Conservation (phyloP, 768 basidiomycete genomes). For the Obba rivulosa region DNA sequence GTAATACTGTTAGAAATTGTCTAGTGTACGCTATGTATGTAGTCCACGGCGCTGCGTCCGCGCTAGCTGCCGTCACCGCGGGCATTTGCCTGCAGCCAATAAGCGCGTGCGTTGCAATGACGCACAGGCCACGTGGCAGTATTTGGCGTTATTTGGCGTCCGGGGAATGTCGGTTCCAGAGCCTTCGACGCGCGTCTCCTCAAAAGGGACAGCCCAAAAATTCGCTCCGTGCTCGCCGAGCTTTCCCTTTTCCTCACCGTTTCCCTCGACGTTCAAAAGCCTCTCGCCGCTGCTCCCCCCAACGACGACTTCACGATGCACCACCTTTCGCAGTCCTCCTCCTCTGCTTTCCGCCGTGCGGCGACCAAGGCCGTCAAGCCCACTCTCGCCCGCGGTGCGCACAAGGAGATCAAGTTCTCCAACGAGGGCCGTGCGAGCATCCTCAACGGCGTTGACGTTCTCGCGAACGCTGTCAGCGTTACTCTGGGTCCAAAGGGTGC, state of each 20-base stretch:
- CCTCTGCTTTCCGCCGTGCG: slow-evolving; percentile 62
- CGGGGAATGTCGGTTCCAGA: background rate
- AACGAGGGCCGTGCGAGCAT: slow-evolving; percentile 93
- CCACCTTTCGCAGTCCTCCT: slow-evolving; percentile 61
- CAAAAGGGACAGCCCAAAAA: background rate
- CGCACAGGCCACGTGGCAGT: background rate
- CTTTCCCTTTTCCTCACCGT: slow-evolving; percentile 12
- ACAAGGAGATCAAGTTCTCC: slow-evolving; percentile 97
- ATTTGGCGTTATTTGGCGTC: background rate
- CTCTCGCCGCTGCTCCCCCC: background rate
- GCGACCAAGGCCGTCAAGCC: slow-evolving; percentile 54
- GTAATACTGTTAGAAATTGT: too few species aligned
- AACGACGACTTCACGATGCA: slow-evolving; percentile 54
- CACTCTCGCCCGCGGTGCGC: slow-evolving; percentile 60
- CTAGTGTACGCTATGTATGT: too few species aligned
- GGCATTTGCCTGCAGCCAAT: too few species aligned
- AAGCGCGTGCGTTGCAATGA: background rate
- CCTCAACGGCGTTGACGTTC: slow-evolving; percentile 91
- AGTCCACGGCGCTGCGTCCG: too few species aligned
- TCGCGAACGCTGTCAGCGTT: slow-evolving; percentile 94
- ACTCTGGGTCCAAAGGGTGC: slow-evolving; percentile 94
- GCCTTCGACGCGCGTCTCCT: background rate
- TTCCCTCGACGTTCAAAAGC: slow-evolving; percentile 2
- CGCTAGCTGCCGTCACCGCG: too few species aligned
- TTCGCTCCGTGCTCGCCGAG: background rate